Base-by-base conservation (phyloP, 1,284 basidiomycete genomes). In the Cryptococcus depauperatus region DNA sequence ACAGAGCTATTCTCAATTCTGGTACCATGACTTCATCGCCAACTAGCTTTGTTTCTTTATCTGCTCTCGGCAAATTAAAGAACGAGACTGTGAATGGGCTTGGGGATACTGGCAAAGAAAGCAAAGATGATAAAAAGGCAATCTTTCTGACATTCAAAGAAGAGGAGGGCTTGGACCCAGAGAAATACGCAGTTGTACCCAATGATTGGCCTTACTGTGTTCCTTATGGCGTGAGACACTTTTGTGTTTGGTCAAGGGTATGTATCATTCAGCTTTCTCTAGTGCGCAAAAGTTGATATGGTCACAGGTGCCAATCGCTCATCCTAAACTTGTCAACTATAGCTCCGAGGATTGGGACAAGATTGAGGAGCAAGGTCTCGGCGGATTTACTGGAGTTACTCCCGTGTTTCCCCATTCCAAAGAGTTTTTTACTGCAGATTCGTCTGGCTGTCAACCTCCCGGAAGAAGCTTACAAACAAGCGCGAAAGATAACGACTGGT, bases 201-300 rank as follows among this genome's bases (percentile, higher is more conserved):
- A 71, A 71, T 42, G 69, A 71, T 50, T 71, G 69, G 69, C 69
- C 69, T 23, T 71, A 71, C 49, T 62, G 59, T 44, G 46, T 64
- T 4, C 69, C 69, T 0, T 59, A 64, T 29, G 69, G 65, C 3
- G 66, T 66, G 7, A 49, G 60, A 37, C 69, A 71, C 46, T 64
- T 56, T 51, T 62, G 61, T 35, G 58, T 71, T 8, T 71, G 69
- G 69, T 65, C 58, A 22, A 57, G 57, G 44, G 68, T 70, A 43
- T 47, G 66, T 53, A 27, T 38, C 19, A 21, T 13, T 8, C 16
- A 18, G 7, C 26, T 10, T n/a, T 21, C 13, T 19, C 34, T 18
- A 14, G n/a, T 22, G 22, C 5, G 21, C 37, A 13, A 16, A 25
- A 29, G 27, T 10, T 40, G 26, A 28, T 28, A 4, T 8, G 16